Percentiles rank a stretch among this genome's conserved stretches.
Evolutionary conservation across 768 basidiomycete genomes (phyloP).

Genomic region (Tylopilus plumbeoviolaceoides): DNA sequence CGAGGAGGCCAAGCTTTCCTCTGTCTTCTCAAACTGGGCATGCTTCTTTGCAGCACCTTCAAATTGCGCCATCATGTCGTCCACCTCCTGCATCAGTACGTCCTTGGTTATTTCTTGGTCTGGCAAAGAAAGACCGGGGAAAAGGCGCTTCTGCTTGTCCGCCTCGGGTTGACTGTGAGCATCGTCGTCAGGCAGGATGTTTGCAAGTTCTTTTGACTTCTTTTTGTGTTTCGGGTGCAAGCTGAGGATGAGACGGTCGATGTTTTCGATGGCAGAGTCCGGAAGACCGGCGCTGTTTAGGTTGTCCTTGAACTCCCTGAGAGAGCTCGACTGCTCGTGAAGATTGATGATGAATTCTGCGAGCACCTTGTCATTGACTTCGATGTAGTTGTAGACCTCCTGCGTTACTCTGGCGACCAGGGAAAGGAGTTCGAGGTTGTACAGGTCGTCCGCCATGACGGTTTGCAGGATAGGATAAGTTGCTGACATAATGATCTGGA

Average conservation of each 20-base stretch:
- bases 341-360: constrained; percentile 94
- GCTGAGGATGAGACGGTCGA: constrained; percentile 90
- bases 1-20: constrained; percentile 55
- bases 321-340: constrained; percentile 77
- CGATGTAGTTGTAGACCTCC: constrained; percentile 86
- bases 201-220: constrained; percentile 36
- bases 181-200: constrained; percentile 33
- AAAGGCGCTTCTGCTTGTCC: constrained; percentile 79
- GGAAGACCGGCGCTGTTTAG: constrained; percentile 73
- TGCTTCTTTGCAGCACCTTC: constrained; percentile 66
- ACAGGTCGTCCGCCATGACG: constrained; percentile 73
- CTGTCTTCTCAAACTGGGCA: constrained; percentile 37
- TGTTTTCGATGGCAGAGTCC: constrained; percentile 85
- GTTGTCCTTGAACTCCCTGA: constrained; percentile 77
- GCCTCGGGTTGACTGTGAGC: constrained; percentile 43
- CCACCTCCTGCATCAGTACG: constrained; percentile 81
- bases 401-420: constrained; percentile 89
- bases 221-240: constrained; percentile 97
- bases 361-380: constrained; percentile 83
- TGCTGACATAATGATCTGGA: constrained; percentile 22
- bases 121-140: constrained; percentile 84
- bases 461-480: not conserved
- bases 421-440: constrained; percentile 90
- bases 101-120: constrained; percentile 72
- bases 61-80: constrained; percentile 79